Base-by-base conservation (phyloP, 2,329 filamentous ascomycete genomes). In the Blastomyces parvus region DNA sequence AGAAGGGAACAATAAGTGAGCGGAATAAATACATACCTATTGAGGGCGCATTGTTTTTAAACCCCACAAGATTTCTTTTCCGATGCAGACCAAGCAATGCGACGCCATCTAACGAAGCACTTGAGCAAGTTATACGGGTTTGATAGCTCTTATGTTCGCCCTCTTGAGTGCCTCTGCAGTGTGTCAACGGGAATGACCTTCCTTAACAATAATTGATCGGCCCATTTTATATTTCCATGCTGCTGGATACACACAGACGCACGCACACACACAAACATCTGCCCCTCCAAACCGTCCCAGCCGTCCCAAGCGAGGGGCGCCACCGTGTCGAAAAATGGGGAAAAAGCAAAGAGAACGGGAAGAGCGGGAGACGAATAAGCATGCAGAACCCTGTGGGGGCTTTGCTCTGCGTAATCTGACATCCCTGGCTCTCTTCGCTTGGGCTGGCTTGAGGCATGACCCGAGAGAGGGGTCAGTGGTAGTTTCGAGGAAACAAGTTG, bases 321-420 rank as follows among this genome's bases (percentile, higher is more conserved):
- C 57, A 59, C 40, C 9, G 25, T 46, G 40, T 59, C 25, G 40
- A 46, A 59, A 57, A 59, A 30, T 46, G 57, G 57, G 40, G 40
- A 46, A 46, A 59, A 59, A 59, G 57, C 57, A 59, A 59, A 59
- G 57, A 59, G 27, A 46, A 25, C 57, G 57, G 57, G 57, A 59
- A 36, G 7, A 5, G 22, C 22, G 27, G 22, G 57, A 46, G 6
- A 59, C 40, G 57, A 59, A 44, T 46, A 44, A 46, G 57, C 17
- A 46, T 17, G 40, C 8, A 44, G 25, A 17, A 9, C 9, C 25
- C 22, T 36, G 57, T 44, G 57, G 57, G 14, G 57, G 8, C 17
- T 17, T 40, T 40, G 40, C 13, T 59, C 17, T n/a, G 30, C 53
- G 19, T 57, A 36, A 57, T 38, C 53, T 22, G 11, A n/a, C 19